These are phyloP conservation scores for Haematococcus lacustris DNA, from an alignment of 139 green algal genomes.

Conservation along the genomic window DNA sequence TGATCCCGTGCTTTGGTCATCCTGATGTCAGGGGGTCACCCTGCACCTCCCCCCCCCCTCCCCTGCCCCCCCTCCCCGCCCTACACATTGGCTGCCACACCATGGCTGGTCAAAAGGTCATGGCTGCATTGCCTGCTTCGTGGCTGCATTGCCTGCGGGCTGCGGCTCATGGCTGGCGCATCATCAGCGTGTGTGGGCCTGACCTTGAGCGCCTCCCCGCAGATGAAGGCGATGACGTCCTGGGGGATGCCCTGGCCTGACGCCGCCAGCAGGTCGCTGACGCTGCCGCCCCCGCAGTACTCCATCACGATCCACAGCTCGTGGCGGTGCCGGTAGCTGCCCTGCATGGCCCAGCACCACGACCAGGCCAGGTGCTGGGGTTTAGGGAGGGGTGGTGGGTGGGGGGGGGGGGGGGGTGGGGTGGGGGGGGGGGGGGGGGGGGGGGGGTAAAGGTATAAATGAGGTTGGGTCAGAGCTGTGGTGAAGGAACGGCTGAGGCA, in stretches of 20 bases:
- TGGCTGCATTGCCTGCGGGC: not conserved
- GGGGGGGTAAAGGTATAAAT: not conserved
- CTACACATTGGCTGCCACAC: too few species aligned
- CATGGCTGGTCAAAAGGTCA: not conserved
- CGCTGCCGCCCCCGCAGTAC: slow-evolving; percentile 89
- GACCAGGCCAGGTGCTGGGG: not conserved
- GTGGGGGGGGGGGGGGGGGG: not conserved
- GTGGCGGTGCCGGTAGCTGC: slow-evolving; percentile 47
- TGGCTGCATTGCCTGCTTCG: not conserved
- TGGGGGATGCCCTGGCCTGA: slow-evolving; percentile 49
- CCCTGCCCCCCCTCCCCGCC: not conserved
- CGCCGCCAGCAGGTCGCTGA: slow-evolving; percentile 75
- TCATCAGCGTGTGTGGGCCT: not conserved
- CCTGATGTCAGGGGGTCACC: too few species aligned
- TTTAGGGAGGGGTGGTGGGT: not conserved
- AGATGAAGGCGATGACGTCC: slow-evolving; percentile 80
- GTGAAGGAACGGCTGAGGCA: not conserved
- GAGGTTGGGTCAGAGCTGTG: not conserved
- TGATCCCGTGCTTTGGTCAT: too few species aligned
- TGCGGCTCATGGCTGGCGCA: not conserved
- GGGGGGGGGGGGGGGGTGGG: not conserved
- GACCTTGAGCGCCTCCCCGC: slow-evolving; percentile 75
- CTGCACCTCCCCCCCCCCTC: too few species aligned
- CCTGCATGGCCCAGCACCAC: slow-evolving; percentile 26
- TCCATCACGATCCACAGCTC: slow-evolving; percentile 97